Percentiles rank a stretch among this genome's conserved stretches.
Evolutionary conservation across 148 eudicot genomes (phyloP).

Genomic region (Amaranthus palmeri): DNA sequence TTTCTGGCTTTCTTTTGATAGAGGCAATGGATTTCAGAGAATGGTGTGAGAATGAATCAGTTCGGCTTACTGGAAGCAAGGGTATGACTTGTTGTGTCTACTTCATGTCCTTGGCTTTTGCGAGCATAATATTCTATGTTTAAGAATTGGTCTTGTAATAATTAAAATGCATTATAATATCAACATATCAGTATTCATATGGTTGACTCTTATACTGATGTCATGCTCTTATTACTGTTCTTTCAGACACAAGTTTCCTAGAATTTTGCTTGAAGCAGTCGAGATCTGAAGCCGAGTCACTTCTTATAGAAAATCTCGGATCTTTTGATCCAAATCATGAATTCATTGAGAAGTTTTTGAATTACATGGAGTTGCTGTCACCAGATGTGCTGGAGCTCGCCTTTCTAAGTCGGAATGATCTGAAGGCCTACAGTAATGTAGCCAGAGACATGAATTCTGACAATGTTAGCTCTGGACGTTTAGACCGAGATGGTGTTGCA

Average conservation of each 20-base stretch:
- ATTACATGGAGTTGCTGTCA: conserved; percentile 82
- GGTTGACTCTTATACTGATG: not conserved
- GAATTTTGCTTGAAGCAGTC: conserved; percentile 85
- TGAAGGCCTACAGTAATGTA: conserved; percentile 32
- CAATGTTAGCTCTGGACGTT: conserved; percentile 24
- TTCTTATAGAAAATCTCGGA: conserved; percentile 77
- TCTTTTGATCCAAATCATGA: conserved; percentile 67
- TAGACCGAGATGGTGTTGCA: conserved; percentile 23
- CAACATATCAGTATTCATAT: not conserved
- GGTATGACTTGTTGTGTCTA: conserved; percentile 36
- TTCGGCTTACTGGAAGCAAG: conserved; percentile 76
- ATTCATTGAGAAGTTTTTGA: conserved; percentile 84
- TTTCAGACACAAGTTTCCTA: conserved; percentile 82
- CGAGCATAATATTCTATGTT: no score
- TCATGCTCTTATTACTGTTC: not conserved
- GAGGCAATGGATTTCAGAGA: conserved; percentile 92
- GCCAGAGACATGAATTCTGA: conserved; percentile 52
- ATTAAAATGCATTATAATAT: not conserved
- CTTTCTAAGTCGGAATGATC: conserved; percentile 67
- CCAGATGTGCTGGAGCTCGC: conserved; percentile 75
- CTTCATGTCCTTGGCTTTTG: not conserved
- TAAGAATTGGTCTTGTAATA: not conserved
- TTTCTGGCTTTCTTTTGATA: conserved; percentile 25
- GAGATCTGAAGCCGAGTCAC: conserved; percentile 81
- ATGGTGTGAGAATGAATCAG: conserved; percentile 95